A percentile compares a stretch with the other conserved stretches of the same genome.
These are phyloP conservation scores for Saccharomycopsis sp. DNA, from an alignment of 805 yeast genomes.

Conservation along the genomic window DNA sequence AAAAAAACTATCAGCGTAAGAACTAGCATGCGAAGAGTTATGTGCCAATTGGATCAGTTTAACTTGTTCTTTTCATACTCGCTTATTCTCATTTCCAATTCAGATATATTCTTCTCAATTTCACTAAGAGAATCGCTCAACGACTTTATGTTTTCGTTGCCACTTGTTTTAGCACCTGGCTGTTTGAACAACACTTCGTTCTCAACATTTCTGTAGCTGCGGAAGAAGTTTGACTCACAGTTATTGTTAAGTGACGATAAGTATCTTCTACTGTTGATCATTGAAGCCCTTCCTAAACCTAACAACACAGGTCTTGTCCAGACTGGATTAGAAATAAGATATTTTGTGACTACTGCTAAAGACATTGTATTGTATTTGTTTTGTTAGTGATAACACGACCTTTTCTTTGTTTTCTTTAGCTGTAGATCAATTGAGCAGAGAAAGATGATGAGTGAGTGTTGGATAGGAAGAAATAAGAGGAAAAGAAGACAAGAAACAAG, in stretches of 20 bases:
- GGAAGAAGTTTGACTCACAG: background rate
- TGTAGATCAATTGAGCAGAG: background rate
- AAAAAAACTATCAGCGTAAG: background rate
- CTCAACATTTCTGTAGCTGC: conserved; percentile 12
- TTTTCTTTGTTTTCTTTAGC: background rate
- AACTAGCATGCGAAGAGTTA: background rate
- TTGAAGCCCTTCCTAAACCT: background rate
- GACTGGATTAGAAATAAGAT: background rate
- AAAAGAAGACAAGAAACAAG: background rate
- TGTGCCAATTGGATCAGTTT: background rate
- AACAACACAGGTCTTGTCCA: background rate
- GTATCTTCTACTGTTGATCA: background rate
- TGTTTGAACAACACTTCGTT: conserved; percentile 6
- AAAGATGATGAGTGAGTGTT: background rate
- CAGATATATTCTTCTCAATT: background rate
- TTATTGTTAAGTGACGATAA: background rate
- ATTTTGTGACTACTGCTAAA: background rate
- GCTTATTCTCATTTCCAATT: conserved; percentile 1
- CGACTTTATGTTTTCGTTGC: background rate
- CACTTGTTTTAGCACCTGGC: background rate
- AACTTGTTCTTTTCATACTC: background rate
- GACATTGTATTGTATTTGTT: background rate
- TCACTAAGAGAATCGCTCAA: background rate
- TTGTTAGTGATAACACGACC: background rate
- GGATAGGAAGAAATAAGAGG: background rate